These are phyloP conservation scores for Shiraia bambusicola DNA, from an alignment of 2,329 filamentous ascomycete genomes.

Conservation along the genomic window DNA sequence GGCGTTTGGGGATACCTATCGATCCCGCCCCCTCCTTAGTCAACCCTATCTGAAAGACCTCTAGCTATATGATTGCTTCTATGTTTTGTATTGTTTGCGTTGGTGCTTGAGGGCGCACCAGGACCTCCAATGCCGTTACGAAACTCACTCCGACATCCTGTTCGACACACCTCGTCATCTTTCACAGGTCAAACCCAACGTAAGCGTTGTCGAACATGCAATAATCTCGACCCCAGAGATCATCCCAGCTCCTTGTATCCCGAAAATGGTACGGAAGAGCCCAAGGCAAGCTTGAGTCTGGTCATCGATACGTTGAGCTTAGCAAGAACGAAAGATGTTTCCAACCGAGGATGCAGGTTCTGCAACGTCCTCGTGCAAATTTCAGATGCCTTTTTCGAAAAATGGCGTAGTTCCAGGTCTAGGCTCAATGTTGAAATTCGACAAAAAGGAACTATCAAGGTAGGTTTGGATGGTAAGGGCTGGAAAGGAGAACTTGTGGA, in stretches of 20 bases:
- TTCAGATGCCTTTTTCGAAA: constrained; percentile 30
- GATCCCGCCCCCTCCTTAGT: too few relatives aligned
- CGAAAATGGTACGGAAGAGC: constrained; percentile 19
- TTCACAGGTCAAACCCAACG: constrained; percentile 18
- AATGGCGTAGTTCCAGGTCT: constrained; percentile 25
- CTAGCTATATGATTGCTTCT: constrained; percentile 1
- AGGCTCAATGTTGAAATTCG: constrained; percentile 27
- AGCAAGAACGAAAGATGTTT: constrained; percentile 14
- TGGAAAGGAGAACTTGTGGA: constrained; percentile 28
- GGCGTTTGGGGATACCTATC: too few relatives aligned
- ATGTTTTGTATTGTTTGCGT: constrained; percentile 6
- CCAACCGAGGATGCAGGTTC: constrained; percentile 30
- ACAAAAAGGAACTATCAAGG: constrained; percentile 31
- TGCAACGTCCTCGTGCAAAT: constrained; percentile 30
- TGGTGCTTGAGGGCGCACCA: constrained; percentile 1
- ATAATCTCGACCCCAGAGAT: constrained; percentile 32
- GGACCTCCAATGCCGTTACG: constrained; percentile 25
- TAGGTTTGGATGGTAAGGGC: constrained; percentile 24
- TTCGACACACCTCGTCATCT: constrained; percentile 16
- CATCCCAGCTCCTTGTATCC: constrained; percentile 27
- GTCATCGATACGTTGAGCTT: constrained; percentile 30
- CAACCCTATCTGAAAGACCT: background rate
- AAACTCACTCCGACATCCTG: constrained; percentile 24
- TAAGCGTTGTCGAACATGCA: constrained; percentile 31
- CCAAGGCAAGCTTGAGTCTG: constrained; percentile 22